A percentile compares a stretch with the other conserved stretches of the same genome.
Evolutionary conservation across 2,329 filamentous ascomycete species (phyloP).

Genomic region (Arthrobotrys sinensis): DNA sequence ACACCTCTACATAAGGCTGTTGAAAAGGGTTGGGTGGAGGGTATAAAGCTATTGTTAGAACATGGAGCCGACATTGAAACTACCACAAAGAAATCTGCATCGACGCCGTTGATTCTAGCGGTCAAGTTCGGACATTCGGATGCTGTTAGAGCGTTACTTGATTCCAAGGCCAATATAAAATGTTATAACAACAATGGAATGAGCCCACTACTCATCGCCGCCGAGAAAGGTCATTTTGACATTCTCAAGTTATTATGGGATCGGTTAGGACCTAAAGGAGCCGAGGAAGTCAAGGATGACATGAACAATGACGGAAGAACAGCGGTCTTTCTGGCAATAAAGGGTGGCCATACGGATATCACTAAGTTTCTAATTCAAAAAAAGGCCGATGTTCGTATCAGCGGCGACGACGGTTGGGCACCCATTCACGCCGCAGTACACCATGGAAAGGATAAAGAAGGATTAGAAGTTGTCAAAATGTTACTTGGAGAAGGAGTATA

Average conservation of each 20-base stretch:
- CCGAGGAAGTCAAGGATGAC: conserved; percentile 1
- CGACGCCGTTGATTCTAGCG: conserved; percentile 57
- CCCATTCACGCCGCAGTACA: conserved; percentile 24
- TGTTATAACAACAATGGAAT: conserved; percentile 32
- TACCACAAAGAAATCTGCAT: conserved; percentile 7
- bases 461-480: conserved; percentile 2
- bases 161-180: conserved; percentile 19
- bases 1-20: conserved; percentile 59
- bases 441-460: conserved; percentile 1
- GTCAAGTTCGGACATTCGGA: conserved; percentile 43
- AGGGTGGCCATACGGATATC: conserved; percentile 1
- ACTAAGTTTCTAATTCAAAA: conserved; percentile 11
- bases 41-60: conserved; percentile 44
- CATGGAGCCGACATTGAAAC: conserved; percentile 43
- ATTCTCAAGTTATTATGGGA: conserved; percentile 19
- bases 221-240: conserved; percentile 18
- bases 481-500: conserved; percentile 15
- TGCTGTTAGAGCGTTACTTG: conserved; percentile 33
- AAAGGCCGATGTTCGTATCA: not conserved
- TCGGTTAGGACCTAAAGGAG: not conserved
- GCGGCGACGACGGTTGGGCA: conserved; percentile 33
- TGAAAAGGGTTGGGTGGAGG: conserved; percentile 43
- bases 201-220: conserved; percentile 25
- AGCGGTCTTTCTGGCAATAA: conserved; percentile 25
- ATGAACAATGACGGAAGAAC: conserved; percentile 20